phyloP scores from a whole-genome alignment of 1,139 yeast species.

The Pichia sp. region DNA sequence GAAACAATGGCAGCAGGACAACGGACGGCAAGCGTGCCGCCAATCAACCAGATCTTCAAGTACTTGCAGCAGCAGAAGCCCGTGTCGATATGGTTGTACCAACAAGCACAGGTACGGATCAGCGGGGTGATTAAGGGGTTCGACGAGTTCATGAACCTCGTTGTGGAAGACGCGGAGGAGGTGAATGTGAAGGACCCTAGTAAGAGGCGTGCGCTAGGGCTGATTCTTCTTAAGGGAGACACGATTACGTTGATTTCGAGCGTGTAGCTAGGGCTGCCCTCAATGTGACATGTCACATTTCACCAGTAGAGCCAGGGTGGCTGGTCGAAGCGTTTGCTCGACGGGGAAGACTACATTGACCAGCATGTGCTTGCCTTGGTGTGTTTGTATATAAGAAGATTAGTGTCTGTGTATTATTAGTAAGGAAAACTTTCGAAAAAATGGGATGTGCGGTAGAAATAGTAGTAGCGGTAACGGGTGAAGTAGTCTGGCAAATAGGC shows the following conservation, averaged over 20 bases:
- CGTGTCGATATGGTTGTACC: constrained; percentile 85
- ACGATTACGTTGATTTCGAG: constrained; percentile 69
- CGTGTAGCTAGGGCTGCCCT: not conserved
- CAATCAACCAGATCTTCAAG: constrained; percentile 85
- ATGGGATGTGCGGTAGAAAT: not conserved
- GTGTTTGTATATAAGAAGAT: not conserved
- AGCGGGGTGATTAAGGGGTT: constrained; percentile 88
- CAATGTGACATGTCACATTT: not conserved
- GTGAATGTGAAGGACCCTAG: constrained; percentile 45
- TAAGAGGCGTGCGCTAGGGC: constrained; percentile 41
- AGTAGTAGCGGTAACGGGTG: not conserved
- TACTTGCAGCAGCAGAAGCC: constrained; percentile 75
- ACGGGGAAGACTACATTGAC: too few relatives aligned
- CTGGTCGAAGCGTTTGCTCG: not conserved
- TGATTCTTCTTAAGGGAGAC: constrained; percentile 86
- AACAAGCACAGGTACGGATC: constrained; percentile 72
- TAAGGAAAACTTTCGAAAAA: too few relatives aligned
- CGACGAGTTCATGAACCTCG: constrained; percentile 96
- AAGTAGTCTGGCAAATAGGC: too few relatives aligned
- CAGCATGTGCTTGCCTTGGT: not conserved
- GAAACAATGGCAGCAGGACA: not conserved
- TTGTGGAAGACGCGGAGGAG: constrained; percentile 86
- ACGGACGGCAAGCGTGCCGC: constrained; percentile 50
- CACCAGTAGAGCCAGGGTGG: not conserved
- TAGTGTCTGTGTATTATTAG: not conserved